Evolutionary conservation across 148 eudicot species (phyloP).

Genomic region (Vaccinium darrowii): DNA sequence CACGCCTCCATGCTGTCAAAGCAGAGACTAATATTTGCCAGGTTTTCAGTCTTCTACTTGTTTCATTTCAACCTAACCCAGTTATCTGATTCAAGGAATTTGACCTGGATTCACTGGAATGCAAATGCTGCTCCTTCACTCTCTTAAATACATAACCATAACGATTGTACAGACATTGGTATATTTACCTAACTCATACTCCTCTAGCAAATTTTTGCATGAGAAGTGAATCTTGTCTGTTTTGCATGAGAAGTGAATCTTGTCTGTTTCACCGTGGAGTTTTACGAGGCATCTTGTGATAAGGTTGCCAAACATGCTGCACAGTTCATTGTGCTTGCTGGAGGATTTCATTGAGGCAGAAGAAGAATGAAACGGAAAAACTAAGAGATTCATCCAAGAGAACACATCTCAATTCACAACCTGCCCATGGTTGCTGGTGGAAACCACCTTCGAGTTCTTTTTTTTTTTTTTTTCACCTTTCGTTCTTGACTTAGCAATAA

Average conservation of each 20-base stretch:
- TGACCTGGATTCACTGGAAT: neutral
- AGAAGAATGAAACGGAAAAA: neutral
- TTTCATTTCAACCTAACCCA: neutral
- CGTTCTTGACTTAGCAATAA: neutral
- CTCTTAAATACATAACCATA: neutral
- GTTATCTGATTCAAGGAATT: neutral
- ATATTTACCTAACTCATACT: neutral
- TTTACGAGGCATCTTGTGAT: neutral
- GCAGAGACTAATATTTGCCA: constrained; percentile 60
- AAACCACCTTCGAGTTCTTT: neutral
- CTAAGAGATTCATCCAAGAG: neutral
- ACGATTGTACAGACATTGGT: neutral
- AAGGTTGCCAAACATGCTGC: neutral
- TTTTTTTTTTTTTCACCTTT: neutral
- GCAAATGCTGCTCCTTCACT: neutral
- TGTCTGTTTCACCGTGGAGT: neutral
- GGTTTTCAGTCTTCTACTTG: constrained; percentile 31
- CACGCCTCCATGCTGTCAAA: constrained; percentile 69
- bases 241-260: neutral
- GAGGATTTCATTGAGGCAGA: neutral
- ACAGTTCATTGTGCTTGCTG: neutral
- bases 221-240: neutral
- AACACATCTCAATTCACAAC: neutral
- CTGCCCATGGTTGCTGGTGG: neutral
- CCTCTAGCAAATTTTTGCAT: neutral